Percentiles rank a stretch among this genome's conserved stretches.
Conservation (phyloP, 768 basidiomycete genomes). For the Pulveroboletus sp. region DNA sequence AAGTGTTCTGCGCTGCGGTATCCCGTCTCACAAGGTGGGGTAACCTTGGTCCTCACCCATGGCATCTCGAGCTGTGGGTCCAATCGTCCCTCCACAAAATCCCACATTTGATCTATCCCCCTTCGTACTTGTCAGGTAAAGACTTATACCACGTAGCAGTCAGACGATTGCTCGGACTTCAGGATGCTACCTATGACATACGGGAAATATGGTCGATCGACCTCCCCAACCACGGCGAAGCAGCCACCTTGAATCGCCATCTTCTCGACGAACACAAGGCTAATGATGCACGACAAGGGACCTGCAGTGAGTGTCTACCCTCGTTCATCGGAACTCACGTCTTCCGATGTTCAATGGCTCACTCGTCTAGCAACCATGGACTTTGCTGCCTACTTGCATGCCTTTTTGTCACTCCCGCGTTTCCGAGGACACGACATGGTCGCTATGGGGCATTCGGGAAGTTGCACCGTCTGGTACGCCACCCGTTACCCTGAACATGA, state of each 20-base stretch:
- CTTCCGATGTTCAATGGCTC: neutral
- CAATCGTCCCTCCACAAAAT: neutral
- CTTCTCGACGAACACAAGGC: conserved; percentile 23
- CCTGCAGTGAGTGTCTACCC: conserved; percentile 18
- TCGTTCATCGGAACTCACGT: neutral
- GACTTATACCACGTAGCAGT: conserved; percentile 26
- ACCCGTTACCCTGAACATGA: neutral
- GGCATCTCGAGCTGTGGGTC: conserved; percentile 26
- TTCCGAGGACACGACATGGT: conserved; percentile 22
- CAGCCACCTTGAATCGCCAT: conserved; percentile 29
- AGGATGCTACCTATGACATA: conserved; percentile 16
- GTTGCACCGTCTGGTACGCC: conserved; percentile 26
- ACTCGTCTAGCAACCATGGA: conserved; percentile 20
- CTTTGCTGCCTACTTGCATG: conserved; percentile 18
- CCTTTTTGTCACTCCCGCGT: conserved; percentile 23
- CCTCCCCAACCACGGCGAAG: conserved; percentile 34
- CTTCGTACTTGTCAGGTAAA: conserved; percentile 16
- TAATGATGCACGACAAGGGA: neutral
- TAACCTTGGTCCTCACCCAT: conserved; percentile 27
- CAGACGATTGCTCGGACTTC: conserved; percentile 13
- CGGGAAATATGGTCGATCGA: conserved; percentile 34
- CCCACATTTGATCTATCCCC: neutral
- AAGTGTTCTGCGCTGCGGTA: conserved; percentile 25
- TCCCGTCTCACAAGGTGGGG: conserved; percentile 19
- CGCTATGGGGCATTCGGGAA: conserved; percentile 27